Evolutionary conservation across 2,329 filamentous ascomycete species (phyloP).

Genomic region (Mycosphaerella sp.): DNA sequence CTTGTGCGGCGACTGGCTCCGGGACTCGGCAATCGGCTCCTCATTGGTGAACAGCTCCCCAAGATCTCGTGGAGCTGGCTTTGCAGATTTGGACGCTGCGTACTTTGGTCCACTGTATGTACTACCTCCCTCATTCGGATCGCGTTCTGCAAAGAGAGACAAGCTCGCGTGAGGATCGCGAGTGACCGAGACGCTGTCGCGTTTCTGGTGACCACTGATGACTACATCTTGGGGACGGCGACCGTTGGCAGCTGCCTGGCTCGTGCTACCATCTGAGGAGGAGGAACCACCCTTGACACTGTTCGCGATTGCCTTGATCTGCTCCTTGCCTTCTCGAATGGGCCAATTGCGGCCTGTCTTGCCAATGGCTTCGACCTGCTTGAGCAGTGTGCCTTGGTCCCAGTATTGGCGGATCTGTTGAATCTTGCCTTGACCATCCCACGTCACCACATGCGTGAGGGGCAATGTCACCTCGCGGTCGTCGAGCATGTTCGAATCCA

Average conservation of each 20-base stretch:
- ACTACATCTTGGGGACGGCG: conserved; percentile 25
- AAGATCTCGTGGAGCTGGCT: neutral
- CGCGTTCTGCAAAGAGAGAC: conserved; percentile 65
- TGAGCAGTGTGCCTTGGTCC: conserved; percentile 91
- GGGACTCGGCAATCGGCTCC: conserved; percentile 34
- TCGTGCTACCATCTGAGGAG: conserved; percentile 20
- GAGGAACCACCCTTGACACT: conserved; percentile 28
- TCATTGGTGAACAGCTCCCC: conserved; percentile 61
- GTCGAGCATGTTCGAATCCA: conserved; percentile 91
- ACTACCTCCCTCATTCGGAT: conserved; percentile 51
- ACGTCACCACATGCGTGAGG: conserved; percentile 86
- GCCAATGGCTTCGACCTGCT: conserved; percentile 90
- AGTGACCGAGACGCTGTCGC: conserved; percentile 32
- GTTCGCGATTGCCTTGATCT: conserved; percentile 56
- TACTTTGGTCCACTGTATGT: conserved; percentile 35
- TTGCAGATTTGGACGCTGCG: neutral
- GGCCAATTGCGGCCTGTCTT: conserved; percentile 89
- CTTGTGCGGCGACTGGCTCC: conserved; percentile 32
- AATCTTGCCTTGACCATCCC: conserved; percentile 68
- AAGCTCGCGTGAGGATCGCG: conserved; percentile 58
- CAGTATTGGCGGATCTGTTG: conserved; percentile 81
- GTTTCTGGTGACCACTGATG: conserved; percentile 26
- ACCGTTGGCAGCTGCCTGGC: neutral
- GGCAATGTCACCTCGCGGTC: conserved; percentile 73
- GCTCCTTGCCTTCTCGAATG: conserved; percentile 78